These are phyloP conservation scores for Ichthyophthirius multifiliis DNA, from an alignment of 169 alveolate genomes.

Conservation along the genomic window DNA sequence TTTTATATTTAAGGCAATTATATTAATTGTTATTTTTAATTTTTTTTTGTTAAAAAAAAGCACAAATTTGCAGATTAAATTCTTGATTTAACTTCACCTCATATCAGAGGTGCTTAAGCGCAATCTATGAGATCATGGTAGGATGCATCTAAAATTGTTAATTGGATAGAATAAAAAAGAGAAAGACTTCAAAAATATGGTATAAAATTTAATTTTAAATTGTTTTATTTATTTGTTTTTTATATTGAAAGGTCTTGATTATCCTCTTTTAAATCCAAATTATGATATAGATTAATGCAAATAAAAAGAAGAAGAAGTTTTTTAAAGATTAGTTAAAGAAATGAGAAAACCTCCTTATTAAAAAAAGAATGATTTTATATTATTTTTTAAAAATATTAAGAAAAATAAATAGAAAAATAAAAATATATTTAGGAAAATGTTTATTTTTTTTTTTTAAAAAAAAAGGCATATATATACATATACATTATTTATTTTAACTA, in stretches of 20 bases:
- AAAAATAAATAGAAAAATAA: no score
- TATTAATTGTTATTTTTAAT: no score
- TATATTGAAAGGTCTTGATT: constrained; percentile 25
- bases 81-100: constrained; percentile 22
- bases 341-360: constrained; percentile 30
- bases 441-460: no score
- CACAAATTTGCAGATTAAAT: constrained; percentile 13
- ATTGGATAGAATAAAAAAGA: constrained; percentile 15
- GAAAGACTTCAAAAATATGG: constrained; percentile 36
- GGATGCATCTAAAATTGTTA: constrained; percentile 40
- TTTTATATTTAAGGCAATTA: background rate
- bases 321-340: constrained; percentile 35
- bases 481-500: no score
- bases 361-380: no score
- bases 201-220: background rate
- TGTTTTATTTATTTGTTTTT: background rate
- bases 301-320: constrained; percentile 30
- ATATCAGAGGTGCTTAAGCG: constrained; percentile 24
- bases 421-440: no score
- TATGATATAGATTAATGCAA: background rate
- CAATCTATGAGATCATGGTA: constrained; percentile 38
- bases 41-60: background rate
- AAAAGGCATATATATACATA: no score
- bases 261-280: constrained; percentile 12
- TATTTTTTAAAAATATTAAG: no score